A percentile compares a stretch with the other conserved stretches of the same genome.
These are phyloP conservation scores for Corymbia calophylla DNA, from an alignment of 441 rosid genomes.

Conservation along the genomic window DNA sequence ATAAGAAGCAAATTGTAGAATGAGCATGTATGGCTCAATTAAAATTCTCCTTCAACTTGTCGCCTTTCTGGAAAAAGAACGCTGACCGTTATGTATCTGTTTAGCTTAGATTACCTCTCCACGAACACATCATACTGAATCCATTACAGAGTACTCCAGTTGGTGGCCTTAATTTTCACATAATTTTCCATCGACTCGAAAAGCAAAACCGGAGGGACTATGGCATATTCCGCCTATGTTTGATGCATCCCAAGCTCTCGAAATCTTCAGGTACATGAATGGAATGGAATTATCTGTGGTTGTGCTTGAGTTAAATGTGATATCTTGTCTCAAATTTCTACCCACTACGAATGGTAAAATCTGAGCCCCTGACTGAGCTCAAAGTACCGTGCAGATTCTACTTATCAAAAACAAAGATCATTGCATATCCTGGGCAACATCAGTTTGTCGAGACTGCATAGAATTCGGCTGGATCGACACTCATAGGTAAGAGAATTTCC, in stretches of 20 bases:
- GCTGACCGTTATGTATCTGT: no score
- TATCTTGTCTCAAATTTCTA: neutral
- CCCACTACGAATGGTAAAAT: neutral
- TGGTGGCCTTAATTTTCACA: neutral
- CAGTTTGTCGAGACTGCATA: neutral
- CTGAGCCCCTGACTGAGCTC: neutral
- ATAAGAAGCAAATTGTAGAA: neutral
- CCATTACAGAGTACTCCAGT: neutral
- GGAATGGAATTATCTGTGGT: neutral
- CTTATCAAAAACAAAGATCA: neutral
- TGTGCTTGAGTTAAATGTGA: neutral
- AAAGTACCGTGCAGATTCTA: neutral
- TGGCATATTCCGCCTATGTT: neutral
- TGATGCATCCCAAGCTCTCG: neutral
- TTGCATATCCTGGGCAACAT: neutral
- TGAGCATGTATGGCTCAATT: neutral
- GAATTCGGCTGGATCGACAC: neutral
- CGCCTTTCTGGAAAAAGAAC: neutral
- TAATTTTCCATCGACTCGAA: neutral
- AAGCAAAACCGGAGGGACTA: neutral
- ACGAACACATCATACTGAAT: neutral
- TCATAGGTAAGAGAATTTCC: neutral
- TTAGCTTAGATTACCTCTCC: neutral
- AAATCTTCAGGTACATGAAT: neutral
- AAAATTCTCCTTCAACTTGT: neutral